Percentiles rank a stretch among this genome's conserved stretches.
Conservation (phyloP, 2,329 filamentous ascomycete species). For the Pseudogymnoascus sp. region DNA sequence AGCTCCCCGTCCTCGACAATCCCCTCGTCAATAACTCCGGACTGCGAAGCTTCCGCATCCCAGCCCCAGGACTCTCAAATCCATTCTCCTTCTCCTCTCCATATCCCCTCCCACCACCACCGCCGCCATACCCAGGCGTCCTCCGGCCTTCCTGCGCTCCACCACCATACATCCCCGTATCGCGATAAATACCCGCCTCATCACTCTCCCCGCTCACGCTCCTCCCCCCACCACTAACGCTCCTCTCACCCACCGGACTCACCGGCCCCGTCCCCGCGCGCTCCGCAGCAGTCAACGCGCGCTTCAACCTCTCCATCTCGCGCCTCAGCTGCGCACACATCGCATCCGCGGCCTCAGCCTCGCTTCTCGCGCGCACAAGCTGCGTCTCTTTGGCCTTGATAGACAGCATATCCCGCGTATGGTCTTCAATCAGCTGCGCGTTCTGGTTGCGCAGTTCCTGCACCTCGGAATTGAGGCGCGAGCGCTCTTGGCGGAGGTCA, state of each 20-base stretch:
- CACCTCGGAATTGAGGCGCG: slow-evolving; percentile 75
- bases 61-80: neutral
- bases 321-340: slow-evolving; percentile 75
- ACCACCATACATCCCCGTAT: slow-evolving; percentile 30
- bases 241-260: slow-evolving; percentile 22
- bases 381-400: slow-evolving; percentile 99
- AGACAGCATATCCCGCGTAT: slow-evolving; percentile 87
- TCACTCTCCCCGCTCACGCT: slow-evolving; percentile 45
- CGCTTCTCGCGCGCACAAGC: slow-evolving; percentile 80
- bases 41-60: slow-evolving; percentile 21
- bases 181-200: slow-evolving; percentile 52
- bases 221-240: slow-evolving; percentile 28
- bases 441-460: slow-evolving; percentile 96
- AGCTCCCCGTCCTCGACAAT: slow-evolving; percentile 14
- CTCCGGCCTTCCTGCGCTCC: slow-evolving; percentile 13
- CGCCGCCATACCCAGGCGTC: slow-evolving; percentile 23
- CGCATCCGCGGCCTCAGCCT: slow-evolving; percentile 81
- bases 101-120: slow-evolving; percentile 33
- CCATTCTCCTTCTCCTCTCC: slow-evolving; percentile 71
- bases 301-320: slow-evolving; percentile 89
- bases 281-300: slow-evolving; percentile 62
- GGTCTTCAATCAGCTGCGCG: slow-evolving; percentile 91
- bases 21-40: slow-evolving; percentile 19
- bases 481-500: slow-evolving; percentile 73
- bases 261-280: slow-evolving; percentile 34